Evolutionary conservation across 2,329 filamentous ascomycete genomes (phyloP).

Genomic region (Xylaria sp.): DNA sequence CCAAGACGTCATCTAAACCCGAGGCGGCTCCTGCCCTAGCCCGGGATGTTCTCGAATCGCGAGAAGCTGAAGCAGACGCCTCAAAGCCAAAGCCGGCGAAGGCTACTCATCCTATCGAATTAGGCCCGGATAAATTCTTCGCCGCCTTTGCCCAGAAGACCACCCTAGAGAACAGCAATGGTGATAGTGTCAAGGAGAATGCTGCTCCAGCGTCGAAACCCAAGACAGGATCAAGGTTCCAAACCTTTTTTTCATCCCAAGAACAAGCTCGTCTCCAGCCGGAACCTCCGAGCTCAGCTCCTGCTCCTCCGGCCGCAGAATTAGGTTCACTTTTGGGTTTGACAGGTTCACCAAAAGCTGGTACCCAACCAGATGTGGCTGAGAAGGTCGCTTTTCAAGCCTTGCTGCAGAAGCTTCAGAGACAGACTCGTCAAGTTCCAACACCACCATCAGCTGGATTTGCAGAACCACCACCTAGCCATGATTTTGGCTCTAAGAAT

Average conservation of each 20-base stretch:
- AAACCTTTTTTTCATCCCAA: constrained; percentile 78
- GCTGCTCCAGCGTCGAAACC: constrained; percentile 57
- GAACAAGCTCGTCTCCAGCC: constrained; percentile 62
- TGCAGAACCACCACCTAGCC: constrained; percentile 46
- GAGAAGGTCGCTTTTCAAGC: constrained; percentile 90
- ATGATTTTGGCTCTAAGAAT: constrained; percentile 52
- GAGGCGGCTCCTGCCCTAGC: constrained; percentile 53
- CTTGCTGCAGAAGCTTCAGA: constrained; percentile 83
- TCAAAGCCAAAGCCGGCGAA: constrained; percentile 68
- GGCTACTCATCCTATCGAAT: constrained; percentile 72
- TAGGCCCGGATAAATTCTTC: constrained; percentile 83
- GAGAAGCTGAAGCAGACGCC: constrained; percentile 60
- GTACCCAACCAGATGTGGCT: constrained; percentile 62
- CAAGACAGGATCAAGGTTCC: constrained; percentile 80
- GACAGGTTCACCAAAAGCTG: constrained; percentile 41
- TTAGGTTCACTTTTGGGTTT: constrained; percentile 49
- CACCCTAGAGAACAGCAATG: constrained; percentile 61
- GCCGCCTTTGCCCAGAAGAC: constrained; percentile 61
- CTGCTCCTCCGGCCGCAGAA: constrained; percentile 47
- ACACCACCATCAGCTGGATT: constrained; percentile 57
- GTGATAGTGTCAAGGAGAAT: constrained; percentile 59
- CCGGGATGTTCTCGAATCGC: constrained; percentile 52
- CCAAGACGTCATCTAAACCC: constrained; percentile 56
- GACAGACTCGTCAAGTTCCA: constrained; percentile 58
- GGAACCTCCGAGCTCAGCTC: constrained; percentile 60